These are phyloP conservation scores for Mycena leptocephala DNA, from an alignment of 768 basidiomycete genomes.

Conservation along the genomic window DNA sequence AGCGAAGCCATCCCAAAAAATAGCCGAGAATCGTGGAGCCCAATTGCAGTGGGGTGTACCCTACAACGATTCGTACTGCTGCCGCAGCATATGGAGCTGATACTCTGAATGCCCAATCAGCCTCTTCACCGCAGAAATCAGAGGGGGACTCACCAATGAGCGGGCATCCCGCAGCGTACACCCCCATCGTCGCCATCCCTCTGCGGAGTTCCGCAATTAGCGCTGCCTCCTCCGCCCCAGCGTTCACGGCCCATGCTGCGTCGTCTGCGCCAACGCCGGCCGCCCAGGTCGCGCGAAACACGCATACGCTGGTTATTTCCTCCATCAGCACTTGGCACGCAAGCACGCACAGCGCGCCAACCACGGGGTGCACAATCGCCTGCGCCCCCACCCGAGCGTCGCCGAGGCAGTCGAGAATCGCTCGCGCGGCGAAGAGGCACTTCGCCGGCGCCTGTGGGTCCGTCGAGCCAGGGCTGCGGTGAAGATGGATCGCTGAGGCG, in stretches of 20 bases:
- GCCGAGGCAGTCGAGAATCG: conserved; percentile 21
- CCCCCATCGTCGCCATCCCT: neutral
- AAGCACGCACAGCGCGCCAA: neutral
- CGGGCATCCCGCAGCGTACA: neutral
- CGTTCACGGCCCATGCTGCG: too few species aligned
- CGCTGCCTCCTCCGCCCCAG: neutral
- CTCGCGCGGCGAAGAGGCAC: conserved; percentile 26
- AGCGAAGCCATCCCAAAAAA: too few species aligned
- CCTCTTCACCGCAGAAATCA: too few species aligned
- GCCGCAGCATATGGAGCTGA: neutral
- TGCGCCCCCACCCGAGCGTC: neutral
- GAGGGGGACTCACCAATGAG: neutral
- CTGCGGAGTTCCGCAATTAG: neutral
- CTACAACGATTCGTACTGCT: neutral
- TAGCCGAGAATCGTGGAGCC: too few species aligned
- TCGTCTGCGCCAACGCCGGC: neutral
- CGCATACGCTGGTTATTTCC: neutral
- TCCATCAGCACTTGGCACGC: conserved; percentile 5
- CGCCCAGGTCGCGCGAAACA: neutral
- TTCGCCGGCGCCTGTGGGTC: neutral
- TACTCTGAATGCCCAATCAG: neutral
- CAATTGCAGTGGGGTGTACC: too few species aligned
- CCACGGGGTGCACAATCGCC: neutral
- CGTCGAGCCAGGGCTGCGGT: neutral
- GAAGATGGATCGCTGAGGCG: conserved; percentile 24